phyloP scores from a whole-genome alignment of 106 monocot species.

The Phalaenopsis equestris region DNA sequence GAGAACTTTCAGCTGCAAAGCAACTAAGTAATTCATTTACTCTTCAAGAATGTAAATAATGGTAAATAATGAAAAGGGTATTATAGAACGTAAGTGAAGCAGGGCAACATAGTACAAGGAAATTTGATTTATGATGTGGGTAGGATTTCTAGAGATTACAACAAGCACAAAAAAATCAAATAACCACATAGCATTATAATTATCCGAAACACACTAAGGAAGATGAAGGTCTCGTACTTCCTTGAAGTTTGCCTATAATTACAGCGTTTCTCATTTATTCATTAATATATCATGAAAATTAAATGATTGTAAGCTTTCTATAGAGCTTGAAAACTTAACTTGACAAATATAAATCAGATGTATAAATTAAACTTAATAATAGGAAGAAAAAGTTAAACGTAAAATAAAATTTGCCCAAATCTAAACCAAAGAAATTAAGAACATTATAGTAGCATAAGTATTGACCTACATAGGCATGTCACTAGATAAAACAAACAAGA shows the following conservation, averaged over 20 bases:
- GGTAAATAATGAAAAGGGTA: neutral
- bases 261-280: neutral
- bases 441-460: no score
- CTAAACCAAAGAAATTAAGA: no score
- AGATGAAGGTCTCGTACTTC: neutral
- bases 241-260: neutral
- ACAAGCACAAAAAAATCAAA: neutral
- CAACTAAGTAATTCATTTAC: neutral
- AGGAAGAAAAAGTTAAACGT: no score
- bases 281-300: neutral
- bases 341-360: no score
- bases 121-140: neutral
- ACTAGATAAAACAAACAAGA: no score
- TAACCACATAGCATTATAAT: neutral
- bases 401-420: no score
- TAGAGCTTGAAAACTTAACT: neutral
- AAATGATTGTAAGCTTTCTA: neutral
- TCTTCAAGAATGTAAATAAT: no score
- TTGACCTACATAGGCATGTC: no score
- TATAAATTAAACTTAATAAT: no score
- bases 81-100: neutral
- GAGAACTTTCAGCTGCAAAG: neutral
- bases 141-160: neutral
- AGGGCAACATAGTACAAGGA: neutral
- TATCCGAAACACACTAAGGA: neutral